phyloP scores from a whole-genome alignment of 441 rosid species.

The Corymbia citriodora region DNA sequence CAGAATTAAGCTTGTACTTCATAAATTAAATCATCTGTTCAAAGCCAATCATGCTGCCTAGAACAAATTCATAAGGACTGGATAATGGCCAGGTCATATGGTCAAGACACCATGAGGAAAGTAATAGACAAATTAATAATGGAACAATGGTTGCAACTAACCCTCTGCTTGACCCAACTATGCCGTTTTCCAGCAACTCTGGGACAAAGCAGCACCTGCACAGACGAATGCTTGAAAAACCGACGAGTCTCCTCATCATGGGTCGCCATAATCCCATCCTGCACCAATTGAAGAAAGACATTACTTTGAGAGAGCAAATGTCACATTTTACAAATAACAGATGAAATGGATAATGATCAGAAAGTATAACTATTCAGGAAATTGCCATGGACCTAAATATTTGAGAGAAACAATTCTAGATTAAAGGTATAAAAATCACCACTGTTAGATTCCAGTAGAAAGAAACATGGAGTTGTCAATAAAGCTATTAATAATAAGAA shows the following conservation, averaged over 20 bases:
- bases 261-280: constrained; percentile 96
- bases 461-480: neutral
- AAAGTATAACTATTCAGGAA: neutral
- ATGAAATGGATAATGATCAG: neutral
- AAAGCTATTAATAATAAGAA: neutral
- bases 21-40: neutral
- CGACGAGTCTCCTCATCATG: constrained; percentile 98
- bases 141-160: constrained; percentile 15
- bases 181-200: constrained; percentile 85
- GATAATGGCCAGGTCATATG: neutral
- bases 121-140: neutral
- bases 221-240: constrained; percentile 90
- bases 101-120: neutral
- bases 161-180: constrained; percentile 93
- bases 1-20: neutral
- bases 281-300: constrained; percentile 5
- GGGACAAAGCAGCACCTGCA: constrained; percentile 87
- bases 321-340: neutral
- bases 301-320: neutral
- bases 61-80: neutral
- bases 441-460: neutral
- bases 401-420: neutral
- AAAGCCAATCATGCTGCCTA: neutral
- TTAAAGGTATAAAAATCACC: neutral
- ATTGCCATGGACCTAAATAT: neutral